Base-by-base conservation (phyloP, 2,329 filamentous ascomycete species). In the Diaporthe citrichinensis region DNA sequence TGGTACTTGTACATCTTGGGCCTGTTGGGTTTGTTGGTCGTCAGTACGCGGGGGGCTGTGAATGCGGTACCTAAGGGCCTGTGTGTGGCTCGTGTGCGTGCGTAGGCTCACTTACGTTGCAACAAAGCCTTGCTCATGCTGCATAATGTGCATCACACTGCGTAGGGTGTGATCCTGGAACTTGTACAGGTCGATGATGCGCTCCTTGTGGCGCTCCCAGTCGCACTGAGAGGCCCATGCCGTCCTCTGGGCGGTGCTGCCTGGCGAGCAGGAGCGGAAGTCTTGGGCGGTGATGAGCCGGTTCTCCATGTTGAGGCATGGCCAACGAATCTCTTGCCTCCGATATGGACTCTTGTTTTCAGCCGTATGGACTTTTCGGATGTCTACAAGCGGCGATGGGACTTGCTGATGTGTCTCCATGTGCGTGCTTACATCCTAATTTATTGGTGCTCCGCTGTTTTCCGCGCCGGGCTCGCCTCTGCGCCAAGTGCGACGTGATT, bases 111-210 rank as follows among this genome's bases (percentile, higher is more conserved):
- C 76, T 46, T 71, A 80, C 80, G 73, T 78, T 7, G 79, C 80
- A 1, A 65, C 49, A 53, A 81, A 79, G 36, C 73, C 75, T 46
- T 81, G 55, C 10, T 69, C 59, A 3, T 68, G n/a, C 28, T 73
- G 41, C 80, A 81, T 80, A 23, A 67, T 77, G 44, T 75, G 44
- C 72, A 79, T 80, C 51, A 81, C 78, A n/a, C 78, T 76, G 2
- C 59, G 39, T 6, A 80, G 78, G 31, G 74, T 34, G n/a, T 76
- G 75, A 4, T 61, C 58, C 28, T 79, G 58, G 20, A 36, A 68
- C 79, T 77, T 78, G 68, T 80, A 81, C 8, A 80, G 75, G 23
- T 79, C 59, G 55, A 75, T 58, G 39, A 81, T 80, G 31, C n/a
- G 71, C 10, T n/a, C 36, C 34, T 75, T 75, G 55, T 79, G 67